phyloP scores from a whole-genome alignment of 75 land plant species.

The Pinus albicaulis region DNA sequence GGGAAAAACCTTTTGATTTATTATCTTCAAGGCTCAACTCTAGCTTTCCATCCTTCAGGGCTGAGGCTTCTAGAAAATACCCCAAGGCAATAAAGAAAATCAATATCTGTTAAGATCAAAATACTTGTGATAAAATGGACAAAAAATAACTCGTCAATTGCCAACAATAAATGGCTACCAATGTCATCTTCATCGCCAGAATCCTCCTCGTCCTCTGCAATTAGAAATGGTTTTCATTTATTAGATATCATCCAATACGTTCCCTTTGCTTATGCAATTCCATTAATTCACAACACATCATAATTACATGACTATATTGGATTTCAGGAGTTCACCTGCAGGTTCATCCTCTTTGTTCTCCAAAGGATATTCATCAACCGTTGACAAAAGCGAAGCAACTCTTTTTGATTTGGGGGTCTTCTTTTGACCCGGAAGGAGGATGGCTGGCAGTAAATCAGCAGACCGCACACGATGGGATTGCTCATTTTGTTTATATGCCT shows the following conservation, averaged over 20 bases:
- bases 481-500: constrained; percentile 80
- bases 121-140: neutral
- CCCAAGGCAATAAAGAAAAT: neutral
- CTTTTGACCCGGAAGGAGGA: constrained; percentile 75
- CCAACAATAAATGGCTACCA: neutral
- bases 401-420: constrained; percentile 79
- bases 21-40: constrained; percentile 41
- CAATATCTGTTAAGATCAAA: neutral
- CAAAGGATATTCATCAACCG: constrained; percentile 43
- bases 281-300: neutral
- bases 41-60: constrained; percentile 18
- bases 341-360: constrained; percentile 43
- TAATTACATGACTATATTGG: neutral
- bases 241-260: neutral
- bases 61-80: constrained; percentile 14
- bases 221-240: neutral
- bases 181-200: neutral
- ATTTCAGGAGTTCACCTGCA: constrained; percentile 5
- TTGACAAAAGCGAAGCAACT: constrained; percentile 48
- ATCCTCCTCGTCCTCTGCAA: constrained; percentile 2
- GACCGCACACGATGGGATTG: constrained; percentile 57
- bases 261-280: neutral
- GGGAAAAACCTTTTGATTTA: constrained; percentile 43
- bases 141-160: neutral
- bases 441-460: constrained; percentile 61